Conservation (phyloP, 192 early-diverging fungal species). For the Rhizoclosmatium globosum region DNA sequence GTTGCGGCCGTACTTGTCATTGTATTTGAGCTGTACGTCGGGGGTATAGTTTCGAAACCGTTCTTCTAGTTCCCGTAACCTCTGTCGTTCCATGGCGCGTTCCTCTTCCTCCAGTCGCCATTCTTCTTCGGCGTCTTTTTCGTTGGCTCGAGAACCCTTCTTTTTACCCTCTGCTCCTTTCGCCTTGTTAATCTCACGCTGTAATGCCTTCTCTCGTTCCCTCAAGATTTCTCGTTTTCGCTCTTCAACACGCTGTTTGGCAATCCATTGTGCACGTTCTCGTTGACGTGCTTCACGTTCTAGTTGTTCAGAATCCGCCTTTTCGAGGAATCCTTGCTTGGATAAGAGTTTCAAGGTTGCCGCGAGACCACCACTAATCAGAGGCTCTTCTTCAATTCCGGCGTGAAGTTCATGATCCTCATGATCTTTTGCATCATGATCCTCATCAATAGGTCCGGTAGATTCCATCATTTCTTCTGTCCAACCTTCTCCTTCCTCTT, state of each 20-base stretch:
- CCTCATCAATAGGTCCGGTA: not conserved
- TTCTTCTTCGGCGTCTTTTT: conserved; percentile 75
- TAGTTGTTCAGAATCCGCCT: conserved; percentile 71
- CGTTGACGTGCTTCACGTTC: conserved; percentile 66
- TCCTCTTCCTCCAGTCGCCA: conserved; percentile 48
- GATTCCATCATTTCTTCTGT: not conserved
- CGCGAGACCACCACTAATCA: conserved; percentile 80
- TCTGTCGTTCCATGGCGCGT: conserved; percentile 48
- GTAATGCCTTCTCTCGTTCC: conserved; percentile 73
- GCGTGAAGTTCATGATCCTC: conserved; percentile 17
- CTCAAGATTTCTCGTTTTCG: conserved; percentile 64
- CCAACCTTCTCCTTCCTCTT: conserved; percentile 33
- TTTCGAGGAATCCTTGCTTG: conserved; percentile 74
- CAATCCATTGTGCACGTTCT: conserved; percentile 76
- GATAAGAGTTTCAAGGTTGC: conserved; percentile 83
- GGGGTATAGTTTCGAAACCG: conserved; percentile 93
- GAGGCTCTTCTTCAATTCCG: conserved; percentile 75
- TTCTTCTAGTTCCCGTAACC: conserved; percentile 57
- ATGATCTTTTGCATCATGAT: conserved; percentile 36
- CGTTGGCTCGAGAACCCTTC: conserved; percentile 45
- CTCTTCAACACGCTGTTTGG: conserved; percentile 67
- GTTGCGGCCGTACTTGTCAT: conserved; percentile 85
- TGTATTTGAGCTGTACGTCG: conserved; percentile 87
- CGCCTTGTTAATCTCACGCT: conserved; percentile 50
- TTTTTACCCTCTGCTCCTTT: conserved; percentile 40